Conservation (phyloP, 768 basidiomycete species). For the Calocybe indica region DNA sequence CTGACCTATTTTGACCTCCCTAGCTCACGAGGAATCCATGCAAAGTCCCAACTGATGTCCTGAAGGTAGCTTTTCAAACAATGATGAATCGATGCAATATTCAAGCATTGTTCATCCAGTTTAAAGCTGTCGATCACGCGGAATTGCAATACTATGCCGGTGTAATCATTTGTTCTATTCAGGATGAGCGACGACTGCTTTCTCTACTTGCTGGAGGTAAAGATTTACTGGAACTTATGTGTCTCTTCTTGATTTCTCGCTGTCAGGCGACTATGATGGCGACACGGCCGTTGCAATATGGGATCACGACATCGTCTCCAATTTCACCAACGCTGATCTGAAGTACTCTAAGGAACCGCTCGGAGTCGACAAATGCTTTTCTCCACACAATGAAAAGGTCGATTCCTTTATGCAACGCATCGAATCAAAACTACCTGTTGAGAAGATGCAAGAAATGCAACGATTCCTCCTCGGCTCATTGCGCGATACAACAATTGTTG, state of each 20-base stretch:
- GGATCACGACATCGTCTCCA: slow-evolving; percentile 46
- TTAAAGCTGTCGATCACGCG: slow-evolving; percentile 47
- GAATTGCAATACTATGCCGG: slow-evolving; percentile 44
- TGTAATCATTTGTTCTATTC: slow-evolving; percentile 53
- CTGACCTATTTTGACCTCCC: not conserved
- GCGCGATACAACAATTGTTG: slow-evolving; percentile 38
- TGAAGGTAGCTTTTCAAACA: slow-evolving; percentile 37
- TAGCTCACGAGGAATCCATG: slow-evolving; percentile 65
- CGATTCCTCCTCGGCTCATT: slow-evolving; percentile 45
- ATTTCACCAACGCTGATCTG: slow-evolving; percentile 48
- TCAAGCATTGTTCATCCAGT: slow-evolving; percentile 62
- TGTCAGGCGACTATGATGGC: slow-evolving; percentile 65
- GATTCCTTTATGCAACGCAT: slow-evolving; percentile 31
- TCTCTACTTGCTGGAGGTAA: slow-evolving; percentile 62
- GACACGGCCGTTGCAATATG: slow-evolving; percentile 56
- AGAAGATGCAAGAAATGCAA: slow-evolving; percentile 36
- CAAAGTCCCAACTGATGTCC: slow-evolving; percentile 61
- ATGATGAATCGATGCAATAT: slow-evolving; percentile 56
- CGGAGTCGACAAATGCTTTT: slow-evolving; percentile 34
- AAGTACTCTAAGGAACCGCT: slow-evolving; percentile 44
- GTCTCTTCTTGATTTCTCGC: not conserved
- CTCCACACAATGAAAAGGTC: slow-evolving; percentile 37
- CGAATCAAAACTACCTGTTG: slow-evolving; percentile 8
- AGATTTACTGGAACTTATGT: slow-evolving; percentile 5
- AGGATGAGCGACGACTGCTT: slow-evolving; percentile 48